Evolutionary conservation across 2,329 filamentous ascomycete species (phyloP), one percentile per base, ranked within the genome.

Genomic region (Bretziella fagacearum): DNA sequence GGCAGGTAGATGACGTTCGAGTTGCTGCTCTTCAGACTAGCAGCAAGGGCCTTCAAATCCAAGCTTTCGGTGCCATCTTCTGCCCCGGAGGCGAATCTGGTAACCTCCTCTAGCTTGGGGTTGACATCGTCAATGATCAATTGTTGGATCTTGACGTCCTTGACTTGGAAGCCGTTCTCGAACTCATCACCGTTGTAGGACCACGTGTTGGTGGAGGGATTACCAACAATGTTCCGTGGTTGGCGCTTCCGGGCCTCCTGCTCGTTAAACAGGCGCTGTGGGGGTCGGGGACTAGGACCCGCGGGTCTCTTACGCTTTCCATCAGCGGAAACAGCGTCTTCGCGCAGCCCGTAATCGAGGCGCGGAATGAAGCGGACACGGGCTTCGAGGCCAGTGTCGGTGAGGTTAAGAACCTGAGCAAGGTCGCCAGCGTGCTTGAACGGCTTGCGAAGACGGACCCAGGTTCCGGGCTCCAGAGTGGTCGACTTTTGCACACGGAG

Each of bases 21-120:
- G 51, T 82, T 83, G 54, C 78, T 82, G 50, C 84, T 83, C 59
- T 93, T 94, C 46, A 96, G 68, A 54, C 85, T 94, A 42, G 86
- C 83, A 6, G 89, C 86, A 46, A 98, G 70, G 1, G 89, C 86
- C 56, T 87, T 82, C 36, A 98, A 72, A 63, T 98, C 91, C 29
- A 98, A 72, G 53, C 93, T 93, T 56, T 94, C 86, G 0, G 85
- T 87, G 15, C 91, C 91, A 59, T 96, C 91, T 53, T 93, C 87
- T 15, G 79, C 80, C 7, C 84, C 83, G 23, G 83, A 80, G 13
- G 87, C 83, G 60, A 98, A 96, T 57, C 79, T 82, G n/a, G 87
- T 93, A 40, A 96, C 84, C 61, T 98, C 91, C 59, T 96, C 91
- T 23, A 98, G 71, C 1, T 81, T 84, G 0, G 91, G 91, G 59